phyloP scores from a whole-genome alignment of 2,329 filamentous ascomycete species.

The Microsporum ferrugineum region DNA sequence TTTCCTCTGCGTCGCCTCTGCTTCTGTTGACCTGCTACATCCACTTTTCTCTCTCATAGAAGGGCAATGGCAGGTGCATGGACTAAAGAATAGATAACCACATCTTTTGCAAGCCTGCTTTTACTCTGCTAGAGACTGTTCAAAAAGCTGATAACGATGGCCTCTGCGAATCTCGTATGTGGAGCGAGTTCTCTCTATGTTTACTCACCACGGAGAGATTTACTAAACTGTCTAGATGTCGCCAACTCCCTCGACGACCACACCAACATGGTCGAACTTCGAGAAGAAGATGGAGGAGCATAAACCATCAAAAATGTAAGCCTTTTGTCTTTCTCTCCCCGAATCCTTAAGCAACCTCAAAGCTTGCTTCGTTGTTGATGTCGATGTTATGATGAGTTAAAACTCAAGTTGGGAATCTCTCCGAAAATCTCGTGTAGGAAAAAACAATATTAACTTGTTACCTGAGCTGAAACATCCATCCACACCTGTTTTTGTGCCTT shows the following conservation, averaged over 20 bases:
- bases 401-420: constrained; percentile 99
- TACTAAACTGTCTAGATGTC: constrained; percentile 45
- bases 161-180: constrained; percentile 34
- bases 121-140: not conserved
- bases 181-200: constrained; percentile 23
- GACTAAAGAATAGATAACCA: not conserved
- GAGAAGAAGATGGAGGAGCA: constrained; percentile 71
- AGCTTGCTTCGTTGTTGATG: constrained; percentile 12
- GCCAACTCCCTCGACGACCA: constrained; percentile 58
- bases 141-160: constrained; percentile 22
- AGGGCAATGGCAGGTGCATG: not conserved
- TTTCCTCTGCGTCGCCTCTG: not conserved
- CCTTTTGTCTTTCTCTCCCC: constrained; percentile 17
- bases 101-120: not conserved
- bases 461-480: constrained; percentile 42
- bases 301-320: constrained; percentile 82
- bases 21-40: not conserved
- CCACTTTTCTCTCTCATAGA: not conserved
- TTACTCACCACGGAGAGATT: constrained; percentile 12
- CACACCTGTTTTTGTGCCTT: constrained; percentile 6
- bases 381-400: constrained; percentile 59
- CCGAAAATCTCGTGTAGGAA: constrained; percentile 81
- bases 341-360: not conserved
- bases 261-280: constrained; percentile 61
- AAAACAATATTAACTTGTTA: constrained; percentile 66